Percentiles rank a stretch among this genome's conserved stretches.
phyloP scores from a whole-genome alignment of 2,329 filamentous ascomycete genomes.

The Fusarium miscanthi region DNA sequence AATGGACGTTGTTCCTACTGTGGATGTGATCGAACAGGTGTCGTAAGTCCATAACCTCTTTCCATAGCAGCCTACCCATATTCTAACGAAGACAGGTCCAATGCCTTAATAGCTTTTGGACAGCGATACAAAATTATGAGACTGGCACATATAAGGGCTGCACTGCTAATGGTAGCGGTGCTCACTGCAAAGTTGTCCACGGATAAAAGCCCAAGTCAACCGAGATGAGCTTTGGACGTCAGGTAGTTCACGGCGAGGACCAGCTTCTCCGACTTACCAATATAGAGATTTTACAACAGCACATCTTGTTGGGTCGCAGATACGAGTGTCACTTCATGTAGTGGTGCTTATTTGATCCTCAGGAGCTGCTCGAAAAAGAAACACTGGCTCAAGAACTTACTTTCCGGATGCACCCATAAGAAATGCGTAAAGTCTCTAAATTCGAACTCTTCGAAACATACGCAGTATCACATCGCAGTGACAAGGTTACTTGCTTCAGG shows the following conservation, averaged over 20 bases:
- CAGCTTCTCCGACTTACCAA: no score
- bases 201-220: background rate
- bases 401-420: background rate
- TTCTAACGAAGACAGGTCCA: background rate
- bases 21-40: background rate
- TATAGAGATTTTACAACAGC: background rate
- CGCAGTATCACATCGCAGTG: background rate
- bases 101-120: background rate
- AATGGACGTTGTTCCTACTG: background rate
- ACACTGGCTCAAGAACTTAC: background rate
- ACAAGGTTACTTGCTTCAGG: background rate
- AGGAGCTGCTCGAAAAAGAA: no score
- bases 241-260: no score
- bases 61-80: background rate
- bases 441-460: background rate
- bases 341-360: no score
- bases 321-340: background rate
- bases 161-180: background rate
- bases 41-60: background rate
- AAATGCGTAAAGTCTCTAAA: background rate
- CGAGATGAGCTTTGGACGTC: background rate
- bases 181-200: background rate
- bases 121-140: background rate
- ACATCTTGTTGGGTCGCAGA: background rate
- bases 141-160: background rate